These are phyloP conservation scores for Termitomyces bulborhizus DNA, from an alignment of 768 basidiomycete genomes.

Conservation along the genomic window DNA sequence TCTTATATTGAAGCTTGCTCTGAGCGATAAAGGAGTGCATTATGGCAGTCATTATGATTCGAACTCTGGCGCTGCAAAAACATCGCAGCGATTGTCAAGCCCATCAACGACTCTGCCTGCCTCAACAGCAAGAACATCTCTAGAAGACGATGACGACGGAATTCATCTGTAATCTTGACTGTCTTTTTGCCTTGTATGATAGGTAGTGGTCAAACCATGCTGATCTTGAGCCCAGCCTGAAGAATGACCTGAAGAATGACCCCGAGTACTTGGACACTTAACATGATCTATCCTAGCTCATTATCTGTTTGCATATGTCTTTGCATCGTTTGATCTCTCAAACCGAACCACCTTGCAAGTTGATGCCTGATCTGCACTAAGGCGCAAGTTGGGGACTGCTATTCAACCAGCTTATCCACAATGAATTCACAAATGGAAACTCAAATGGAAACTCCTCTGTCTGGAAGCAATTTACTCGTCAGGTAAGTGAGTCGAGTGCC, in stretches of 20 bases:
- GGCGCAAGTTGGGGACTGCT: background rate
- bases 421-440: background rate
- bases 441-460: background rate
- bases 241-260: background rate
- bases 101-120: background rate
- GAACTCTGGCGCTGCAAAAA: background rate
- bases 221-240: background rate
- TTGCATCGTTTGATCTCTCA: background rate
- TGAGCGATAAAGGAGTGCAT: conserved; percentile 54
- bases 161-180: conserved; percentile 17
- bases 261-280: background rate
- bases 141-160: conserved; percentile 11
- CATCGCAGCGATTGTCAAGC: background rate
- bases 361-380: background rate
- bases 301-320: background rate
- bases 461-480: background rate
- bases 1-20: conserved; percentile 57
- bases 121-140: background rate
- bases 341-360: too few species aligned
- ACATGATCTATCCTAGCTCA: background rate
- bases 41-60: conserved; percentile 43
- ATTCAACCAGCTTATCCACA: background rate
- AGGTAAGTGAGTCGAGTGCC: background rate
- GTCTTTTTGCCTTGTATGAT: conserved; percentile 3
- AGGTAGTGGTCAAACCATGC: background rate